phyloP scores from a whole-genome alignment of 1,284 basidiomycete genomes.

The Sporisorium exsertum region DNA sequence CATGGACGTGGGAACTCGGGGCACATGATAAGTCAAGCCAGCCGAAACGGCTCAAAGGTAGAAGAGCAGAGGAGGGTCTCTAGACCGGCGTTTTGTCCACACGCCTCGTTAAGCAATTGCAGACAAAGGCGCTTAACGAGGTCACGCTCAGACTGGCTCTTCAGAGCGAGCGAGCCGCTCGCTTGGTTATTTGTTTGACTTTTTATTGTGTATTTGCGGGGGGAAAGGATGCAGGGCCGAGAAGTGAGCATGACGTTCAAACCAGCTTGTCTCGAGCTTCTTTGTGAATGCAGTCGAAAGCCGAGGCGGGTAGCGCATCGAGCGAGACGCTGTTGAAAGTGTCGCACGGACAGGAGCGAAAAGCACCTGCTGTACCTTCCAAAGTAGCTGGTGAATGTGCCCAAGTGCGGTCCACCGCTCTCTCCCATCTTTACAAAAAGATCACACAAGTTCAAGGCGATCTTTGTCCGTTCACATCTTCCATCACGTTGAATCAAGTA shows the following conservation, averaged over 20 bases:
- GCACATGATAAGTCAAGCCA: background rate
- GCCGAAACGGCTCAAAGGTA: background rate
- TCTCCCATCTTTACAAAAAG: constrained; percentile 9
- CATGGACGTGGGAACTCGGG: background rate
- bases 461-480: background rate
- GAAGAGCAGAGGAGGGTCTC: background rate
- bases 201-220: background rate
- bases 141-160: background rate
- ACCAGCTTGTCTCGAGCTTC: background rate
- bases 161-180: background rate
- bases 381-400: background rate
- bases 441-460: background rate
- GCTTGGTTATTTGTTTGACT: background rate
- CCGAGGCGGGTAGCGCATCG: constrained; percentile 6
- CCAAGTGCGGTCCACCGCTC: background rate
- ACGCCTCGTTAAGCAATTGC: constrained; percentile 7
- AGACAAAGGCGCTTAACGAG: constrained; percentile 11
- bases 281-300: background rate
- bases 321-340: constrained; percentile 3
- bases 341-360: background rate
- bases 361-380: too few relatives aligned
- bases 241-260: background rate
- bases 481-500: background rate
- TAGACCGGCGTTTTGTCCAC: background rate
- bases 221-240: background rate